phyloP scores from a whole-genome alignment of 108 stramenopile species.

The Asterionellopsis glacialis region DNA sequence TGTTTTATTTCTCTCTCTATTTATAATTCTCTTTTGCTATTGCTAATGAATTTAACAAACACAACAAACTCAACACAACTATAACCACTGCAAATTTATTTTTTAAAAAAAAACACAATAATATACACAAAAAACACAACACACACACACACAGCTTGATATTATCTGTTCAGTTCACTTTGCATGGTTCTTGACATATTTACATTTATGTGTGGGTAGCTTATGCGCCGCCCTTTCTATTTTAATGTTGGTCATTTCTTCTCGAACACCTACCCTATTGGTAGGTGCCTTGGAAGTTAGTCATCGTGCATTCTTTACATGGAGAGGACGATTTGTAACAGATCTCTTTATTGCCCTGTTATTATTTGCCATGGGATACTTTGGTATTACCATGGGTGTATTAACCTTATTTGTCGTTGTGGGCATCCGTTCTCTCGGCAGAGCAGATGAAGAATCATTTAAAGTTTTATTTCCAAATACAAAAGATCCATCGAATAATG shows the following conservation, averaged over 20 bases:
- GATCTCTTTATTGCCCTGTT: slow-evolving; percentile 43
- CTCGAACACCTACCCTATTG: slow-evolving; percentile 40
- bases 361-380: slow-evolving; percentile 53
- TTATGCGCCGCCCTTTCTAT: slow-evolving; percentile 27
- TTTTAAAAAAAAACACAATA: no score
- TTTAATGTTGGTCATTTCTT: slow-evolving; percentile 48
- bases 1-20: no score
- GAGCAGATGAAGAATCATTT: slow-evolving; percentile 60
- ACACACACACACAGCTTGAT: slow-evolving; percentile 37
- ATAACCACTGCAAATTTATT: no score
- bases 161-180: slow-evolving; percentile 39
- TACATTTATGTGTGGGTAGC: slow-evolving; percentile 35
- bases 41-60: no score
- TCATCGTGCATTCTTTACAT: slow-evolving; percentile 36
- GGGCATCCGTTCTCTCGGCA: slow-evolving; percentile 60
- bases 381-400: slow-evolving; percentile 41
- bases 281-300: slow-evolving; percentile 36
- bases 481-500: no score
- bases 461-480: slow-evolving; percentile 43
- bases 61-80: no score
- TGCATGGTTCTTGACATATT: slow-evolving; percentile 18
- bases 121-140: no score
- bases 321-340: slow-evolving; percentile 57
- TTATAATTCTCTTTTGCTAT: no score
- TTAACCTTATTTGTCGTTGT: slow-evolving; percentile 44